These are phyloP conservation scores for Metschnikowia bowlesiae DNA, from an alignment of 805 yeast genomes.

Conservation along the genomic window DNA sequence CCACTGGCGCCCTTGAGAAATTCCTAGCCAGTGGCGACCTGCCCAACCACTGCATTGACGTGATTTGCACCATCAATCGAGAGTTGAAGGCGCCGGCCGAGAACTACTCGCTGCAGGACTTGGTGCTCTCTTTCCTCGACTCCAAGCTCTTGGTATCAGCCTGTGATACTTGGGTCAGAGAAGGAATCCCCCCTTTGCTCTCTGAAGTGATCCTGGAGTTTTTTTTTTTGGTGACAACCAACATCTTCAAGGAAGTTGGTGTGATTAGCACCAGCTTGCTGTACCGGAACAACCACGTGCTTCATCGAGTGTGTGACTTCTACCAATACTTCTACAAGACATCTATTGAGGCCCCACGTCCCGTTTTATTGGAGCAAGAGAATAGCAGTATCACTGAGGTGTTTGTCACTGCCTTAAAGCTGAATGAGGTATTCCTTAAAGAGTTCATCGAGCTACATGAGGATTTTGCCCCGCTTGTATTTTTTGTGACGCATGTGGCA, in stretches of 20 bases:
- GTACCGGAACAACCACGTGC: constrained; percentile 8
- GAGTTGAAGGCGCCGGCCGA: constrained; percentile 9
- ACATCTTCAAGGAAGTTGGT: constrained; percentile 9
- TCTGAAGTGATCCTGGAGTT: constrained; percentile 8
- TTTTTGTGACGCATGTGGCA: constrained; percentile 6
- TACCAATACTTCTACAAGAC: constrained; percentile 8
- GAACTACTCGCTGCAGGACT: constrained; percentile 5
- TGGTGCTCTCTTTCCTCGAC: constrained; percentile 9
- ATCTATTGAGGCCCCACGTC: background rate
- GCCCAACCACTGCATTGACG: constrained; percentile 10
- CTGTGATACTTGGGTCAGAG: constrained; percentile 10
- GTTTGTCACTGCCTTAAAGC: constrained; percentile 4
- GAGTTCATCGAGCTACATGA: constrained; percentile 7
- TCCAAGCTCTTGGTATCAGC: constrained; percentile 12
- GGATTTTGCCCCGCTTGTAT: constrained; percentile 6
- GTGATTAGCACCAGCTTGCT: constrained; percentile 7
- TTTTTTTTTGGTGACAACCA: constrained; percentile 9
- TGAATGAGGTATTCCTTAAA: constrained; percentile 5
- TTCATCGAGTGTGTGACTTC: constrained; percentile 7
- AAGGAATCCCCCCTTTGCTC: constrained; percentile 1
- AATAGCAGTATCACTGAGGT: constrained; percentile 7
- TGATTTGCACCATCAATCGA: constrained; percentile 11
- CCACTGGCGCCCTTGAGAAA: constrained; percentile 11
- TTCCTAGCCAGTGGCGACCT: constrained; percentile 10
- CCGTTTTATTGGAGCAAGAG: constrained; percentile 1